These are phyloP conservation scores for Phytophthora pisi DNA, from an alignment of 352 stramenopile genomes.

Conservation along the genomic window DNA sequence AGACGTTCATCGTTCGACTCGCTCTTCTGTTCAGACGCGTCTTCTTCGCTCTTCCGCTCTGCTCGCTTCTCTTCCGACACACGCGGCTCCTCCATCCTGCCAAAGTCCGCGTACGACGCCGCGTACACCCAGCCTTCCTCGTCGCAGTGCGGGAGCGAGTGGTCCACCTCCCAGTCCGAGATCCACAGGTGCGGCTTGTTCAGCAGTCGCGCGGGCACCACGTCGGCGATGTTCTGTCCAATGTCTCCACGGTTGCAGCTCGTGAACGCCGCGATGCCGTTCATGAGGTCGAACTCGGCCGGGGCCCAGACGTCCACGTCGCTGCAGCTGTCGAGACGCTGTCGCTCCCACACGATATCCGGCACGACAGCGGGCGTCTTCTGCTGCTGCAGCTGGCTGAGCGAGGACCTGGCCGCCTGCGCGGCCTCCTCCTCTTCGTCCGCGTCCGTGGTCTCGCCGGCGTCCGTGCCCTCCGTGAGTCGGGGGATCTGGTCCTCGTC, in stretches of 20 bases:
- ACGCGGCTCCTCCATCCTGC: constrained; percentile 19
- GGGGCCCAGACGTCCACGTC: constrained; percentile 39
- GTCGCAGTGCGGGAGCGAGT: constrained; percentile 53
- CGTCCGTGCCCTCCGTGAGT: constrained; percentile 39
- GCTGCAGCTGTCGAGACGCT: constrained; percentile 32
- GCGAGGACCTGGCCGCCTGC: constrained; percentile 28
- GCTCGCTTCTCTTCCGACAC: constrained; percentile 10
- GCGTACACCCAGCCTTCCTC: constrained; percentile 81
- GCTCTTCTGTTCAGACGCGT: constrained; percentile 8
- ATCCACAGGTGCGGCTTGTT: constrained; percentile 81
- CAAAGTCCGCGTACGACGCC: constrained; percentile 42
- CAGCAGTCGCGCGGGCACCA: constrained; percentile 65
- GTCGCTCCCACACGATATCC: constrained; percentile 61
- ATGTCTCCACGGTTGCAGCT: constrained; percentile 72
- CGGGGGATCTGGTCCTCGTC: constrained; percentile 33
- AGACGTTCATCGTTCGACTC: constrained; percentile 21
- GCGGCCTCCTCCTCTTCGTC: constrained; percentile 38
- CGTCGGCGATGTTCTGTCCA: constrained; percentile 58
- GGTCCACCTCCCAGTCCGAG: constrained; percentile 69
- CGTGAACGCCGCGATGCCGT: constrained; percentile 54
- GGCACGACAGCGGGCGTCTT: constrained; percentile 46
- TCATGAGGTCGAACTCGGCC: constrained; percentile 46
- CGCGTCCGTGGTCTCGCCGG: constrained; percentile 35
- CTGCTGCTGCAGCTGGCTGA: constrained; percentile 33
- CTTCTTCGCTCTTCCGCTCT: neutral